Percentiles rank a stretch among this genome's conserved stretches.
Conservation (phyloP, 176 grass and related monocot species). For the Paspalum vaginatum region DNA sequence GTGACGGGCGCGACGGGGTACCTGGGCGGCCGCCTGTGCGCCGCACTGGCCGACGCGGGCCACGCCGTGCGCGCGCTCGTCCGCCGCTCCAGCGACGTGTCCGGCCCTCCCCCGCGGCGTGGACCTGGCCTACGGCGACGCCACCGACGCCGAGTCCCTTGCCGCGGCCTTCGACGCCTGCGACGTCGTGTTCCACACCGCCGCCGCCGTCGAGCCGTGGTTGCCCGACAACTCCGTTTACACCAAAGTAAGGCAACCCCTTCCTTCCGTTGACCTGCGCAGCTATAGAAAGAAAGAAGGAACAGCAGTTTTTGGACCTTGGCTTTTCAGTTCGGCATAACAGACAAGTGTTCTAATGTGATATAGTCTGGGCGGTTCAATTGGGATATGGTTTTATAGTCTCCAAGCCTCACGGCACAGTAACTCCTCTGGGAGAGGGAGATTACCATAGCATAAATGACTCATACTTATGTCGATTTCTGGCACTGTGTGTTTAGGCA, state of each 20-base stretch:
- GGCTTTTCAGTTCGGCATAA: background rate
- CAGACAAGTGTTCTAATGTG: background rate
- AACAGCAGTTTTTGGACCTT: background rate
- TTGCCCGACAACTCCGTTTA: conserved; percentile 81
- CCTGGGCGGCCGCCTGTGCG: conserved; percentile 71
- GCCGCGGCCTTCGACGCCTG: conserved; percentile 60
- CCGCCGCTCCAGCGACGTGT: conserved; percentile 67
- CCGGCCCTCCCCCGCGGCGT: conserved; percentile 38
- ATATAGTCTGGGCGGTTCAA: background rate
- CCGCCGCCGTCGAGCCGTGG: conserved; percentile 84
- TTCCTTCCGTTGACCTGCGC: background rate
- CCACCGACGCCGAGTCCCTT: conserved; percentile 72
- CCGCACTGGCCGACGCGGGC: conserved; percentile 58
- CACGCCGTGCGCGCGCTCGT: conserved; percentile 72
- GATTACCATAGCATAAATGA: background rate
- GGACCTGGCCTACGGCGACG: conserved; percentile 79
- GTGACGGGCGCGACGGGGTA: conserved; percentile 85
- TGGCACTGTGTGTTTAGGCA: background rate
- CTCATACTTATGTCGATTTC: background rate
- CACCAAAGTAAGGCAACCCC: background rate
- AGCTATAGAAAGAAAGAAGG: background rate
- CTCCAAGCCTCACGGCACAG: background rate
- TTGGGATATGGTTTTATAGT: background rate
- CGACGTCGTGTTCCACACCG: conserved; percentile 74
- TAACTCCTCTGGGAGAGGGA: background rate